Evolutionary conservation across 768 basidiomycete species (phyloP), one percentile per base, ranked within the genome.

Genomic region (Leccinum olivaceopallidum): DNA sequence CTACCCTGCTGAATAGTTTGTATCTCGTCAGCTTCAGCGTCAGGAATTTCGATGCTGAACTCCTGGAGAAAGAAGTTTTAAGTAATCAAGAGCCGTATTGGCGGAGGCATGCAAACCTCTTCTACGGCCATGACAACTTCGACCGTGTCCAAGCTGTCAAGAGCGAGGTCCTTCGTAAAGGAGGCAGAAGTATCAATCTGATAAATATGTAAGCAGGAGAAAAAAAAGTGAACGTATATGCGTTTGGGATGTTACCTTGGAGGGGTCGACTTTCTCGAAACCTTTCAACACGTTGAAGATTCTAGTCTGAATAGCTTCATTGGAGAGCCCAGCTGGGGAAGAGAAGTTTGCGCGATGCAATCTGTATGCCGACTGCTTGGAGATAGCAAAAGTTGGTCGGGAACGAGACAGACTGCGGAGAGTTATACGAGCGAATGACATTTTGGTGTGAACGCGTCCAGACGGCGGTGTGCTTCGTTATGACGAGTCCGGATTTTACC

Each of bases 91-190:
- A 42, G 18, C 57, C 61, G 44, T 44, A 44, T 57, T 51, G 22
- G n/a, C 58, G 36, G 30, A 42, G 48, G 58, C 20, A 39, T 24
- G 26, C 63, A 55, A 66, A 86, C 89, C 85, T 95, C 97, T 79
- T 99, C 97, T 66, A 99, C 89, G 44, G 96, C 94, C 95, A 99
- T 97, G 68, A 98, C 92, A 28, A 98, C 95, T 76, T 99, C 97
- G 20, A 99, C 95, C 20, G 95, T 85, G 75, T 99, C 97, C 73
- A 99, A 79, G 69, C 95, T 98, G 77, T 99, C 97, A 34, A 53
- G 82, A 83, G 68, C 83, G 81, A 59, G 87, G 85, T 44, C 78
- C 81, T 71, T 61, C 82, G 48, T 86, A 85, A 73, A 78, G 74
- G 51, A 81, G 83, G 61, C 82, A 82, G 71, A 74, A 82, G 60